Percentiles rank a stretch among this genome's conserved stretches.
phyloP scores from a whole-genome alignment of 2,329 filamentous ascomycete species.

The Penicillium crustosum region DNA sequence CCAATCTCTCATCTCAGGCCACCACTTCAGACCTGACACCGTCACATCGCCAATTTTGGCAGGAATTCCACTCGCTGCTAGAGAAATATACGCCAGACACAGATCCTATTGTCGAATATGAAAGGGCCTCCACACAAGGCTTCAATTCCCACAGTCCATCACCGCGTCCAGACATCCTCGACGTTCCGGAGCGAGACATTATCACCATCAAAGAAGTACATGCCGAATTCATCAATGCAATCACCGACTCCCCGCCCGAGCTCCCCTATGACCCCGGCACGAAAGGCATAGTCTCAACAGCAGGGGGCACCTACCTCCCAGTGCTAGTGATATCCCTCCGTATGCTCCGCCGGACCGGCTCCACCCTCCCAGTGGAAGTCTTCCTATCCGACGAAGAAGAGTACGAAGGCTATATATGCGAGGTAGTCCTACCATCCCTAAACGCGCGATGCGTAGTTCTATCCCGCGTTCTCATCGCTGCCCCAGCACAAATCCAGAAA shows the following conservation, averaged over 20 bases:
- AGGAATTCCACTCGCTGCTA: slow-evolving; percentile 34
- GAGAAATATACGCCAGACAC: slow-evolving; percentile 33
- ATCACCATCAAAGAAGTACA: slow-evolving; percentile 37
- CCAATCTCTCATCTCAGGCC: neutral
- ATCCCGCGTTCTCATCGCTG: slow-evolving; percentile 41
- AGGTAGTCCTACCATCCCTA: slow-evolving; percentile 44
- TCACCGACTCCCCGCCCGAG: slow-evolving; percentile 28
- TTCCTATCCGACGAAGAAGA: slow-evolving; percentile 45
- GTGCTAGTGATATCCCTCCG: slow-evolving; percentile 47
- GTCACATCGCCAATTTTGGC: slow-evolving; percentile 33
- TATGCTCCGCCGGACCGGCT: slow-evolving; percentile 48
- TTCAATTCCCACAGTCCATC: slow-evolving; percentile 30
- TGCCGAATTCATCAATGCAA: slow-evolving; percentile 34
- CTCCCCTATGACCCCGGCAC: slow-evolving; percentile 38
- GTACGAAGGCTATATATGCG: slow-evolving; percentile 46
- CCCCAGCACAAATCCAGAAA: slow-evolving; percentile 37
- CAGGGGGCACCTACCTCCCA: slow-evolving; percentile 45
- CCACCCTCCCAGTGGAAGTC: slow-evolving; percentile 47
- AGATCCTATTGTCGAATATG: slow-evolving; percentile 28
- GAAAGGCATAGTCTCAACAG: slow-evolving; percentile 49
- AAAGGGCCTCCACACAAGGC: slow-evolving; percentile 26
- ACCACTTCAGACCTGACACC: slow-evolving; percentile 7
- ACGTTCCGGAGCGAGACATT: slow-evolving; percentile 32
- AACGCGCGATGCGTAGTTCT: slow-evolving; percentile 48
- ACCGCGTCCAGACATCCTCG: slow-evolving; percentile 34